Evolutionary conservation across 805 yeast species (phyloP), one percentile per base, ranked within the genome.

Genomic region (Lachancea cidri): DNA sequence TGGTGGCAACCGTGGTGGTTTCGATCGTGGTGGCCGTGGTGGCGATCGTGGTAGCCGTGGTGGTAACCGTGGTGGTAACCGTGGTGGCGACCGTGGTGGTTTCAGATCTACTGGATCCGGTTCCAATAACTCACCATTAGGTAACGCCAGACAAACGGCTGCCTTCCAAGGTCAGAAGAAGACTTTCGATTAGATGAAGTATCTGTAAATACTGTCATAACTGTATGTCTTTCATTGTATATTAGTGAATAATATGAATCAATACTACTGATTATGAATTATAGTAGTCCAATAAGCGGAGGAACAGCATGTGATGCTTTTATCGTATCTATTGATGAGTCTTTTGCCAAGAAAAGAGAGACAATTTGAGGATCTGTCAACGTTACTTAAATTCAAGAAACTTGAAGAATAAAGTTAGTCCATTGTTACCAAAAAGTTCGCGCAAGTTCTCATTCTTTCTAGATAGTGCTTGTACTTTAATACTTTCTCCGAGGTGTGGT

Each of bases 81-180:
- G 40, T 20, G 54, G 58, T 45, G 52, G 64, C 24, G 50, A 52
- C 32, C 50, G 65, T 22, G 62, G 65, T 33, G 68, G 71, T 43
- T 58, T 52, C 50, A 60, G 68, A 53, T 64, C 61, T 43, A 52
- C 64, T 24, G 66, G 70, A 47, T 69, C 81, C 36, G 83, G 88
- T 55, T 80, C 87, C 52, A 81, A 81, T 71, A 70, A 79, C 44
- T 69, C 78, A 46, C 81, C 84, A 55, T 72, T 76, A 54, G 66
- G 67, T 32, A 53, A 46, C 41, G 36, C 53, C 17, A 62, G 64
- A 59, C 54, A 55, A 47, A 64, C 70, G 45, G 76, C 80, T 54
- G 80, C 79, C 53, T 88, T 88, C 80, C 74, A 77, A 70, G 96
- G 96, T 62, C 76, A 75, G 65, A 84, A 84, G 73, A 84, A 79